phyloP scores from a whole-genome alignment of 1,284 basidiomycete species.

The Ustilago curta region DNA sequence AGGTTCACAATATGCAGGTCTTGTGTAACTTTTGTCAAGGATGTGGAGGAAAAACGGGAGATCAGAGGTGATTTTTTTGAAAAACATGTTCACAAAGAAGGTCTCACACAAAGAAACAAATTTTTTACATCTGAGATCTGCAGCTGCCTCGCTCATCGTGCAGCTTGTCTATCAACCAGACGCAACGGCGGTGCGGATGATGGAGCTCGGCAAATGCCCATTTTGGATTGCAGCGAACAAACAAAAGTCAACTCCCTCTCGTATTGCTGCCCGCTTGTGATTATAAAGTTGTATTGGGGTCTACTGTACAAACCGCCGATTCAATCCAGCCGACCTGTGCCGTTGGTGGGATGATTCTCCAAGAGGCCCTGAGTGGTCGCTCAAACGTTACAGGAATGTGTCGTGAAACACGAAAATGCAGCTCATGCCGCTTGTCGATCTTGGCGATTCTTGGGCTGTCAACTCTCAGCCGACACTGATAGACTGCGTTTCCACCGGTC shows the following conservation, averaged over 20 bases:
- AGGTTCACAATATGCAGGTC: background rate
- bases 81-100: background rate
- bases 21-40: background rate
- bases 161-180: background rate
- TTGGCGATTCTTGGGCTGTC: constrained; percentile 21
- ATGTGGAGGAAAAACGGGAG: constrained; percentile 3
- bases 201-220: constrained; percentile 1
- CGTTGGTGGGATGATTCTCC: no score
- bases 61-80: background rate
- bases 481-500: constrained; percentile 3
- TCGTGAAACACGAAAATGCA: no score
- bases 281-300: no score
- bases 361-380: background rate
- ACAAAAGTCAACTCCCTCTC: no score
- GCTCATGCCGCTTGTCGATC: constrained; percentile 33
- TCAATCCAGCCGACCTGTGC: no score
- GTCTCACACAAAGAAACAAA: background rate
- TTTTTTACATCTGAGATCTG: background rate
- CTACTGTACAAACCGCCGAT: no score
- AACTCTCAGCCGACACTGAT: background rate
- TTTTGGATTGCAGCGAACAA: no score
- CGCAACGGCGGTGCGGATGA: constrained; percentile 1
- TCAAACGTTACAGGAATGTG: no score
- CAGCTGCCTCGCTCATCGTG: background rate
- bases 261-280: no score